Evolutionary conservation across 345 rosid species (phyloP), one percentile per base, ranked within the genome.

Genomic region (Eucalyptus sp.): DNA sequence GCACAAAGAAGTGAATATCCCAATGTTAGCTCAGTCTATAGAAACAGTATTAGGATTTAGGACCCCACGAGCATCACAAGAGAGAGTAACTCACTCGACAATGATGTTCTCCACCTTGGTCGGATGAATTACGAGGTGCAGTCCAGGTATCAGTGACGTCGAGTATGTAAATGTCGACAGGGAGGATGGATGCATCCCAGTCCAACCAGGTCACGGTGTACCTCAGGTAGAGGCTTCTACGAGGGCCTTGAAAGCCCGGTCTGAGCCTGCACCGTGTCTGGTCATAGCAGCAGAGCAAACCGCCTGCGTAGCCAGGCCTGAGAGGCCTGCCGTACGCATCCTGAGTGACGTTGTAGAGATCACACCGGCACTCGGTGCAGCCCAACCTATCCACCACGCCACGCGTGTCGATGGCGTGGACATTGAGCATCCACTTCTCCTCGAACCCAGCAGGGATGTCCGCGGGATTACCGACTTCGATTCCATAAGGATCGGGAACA

Each of bases 381-480:
- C 99, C 99, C 89, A 92, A 89, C 86, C 62, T 93, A 88, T 96
- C 97, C 80, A 91, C 95, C 27, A 91, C 99, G 17, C 98, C 99
- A 43, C 98, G 91, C 1, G 98, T 96, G 90, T 97, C 99, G 41
- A 97, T 97, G 4, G 99, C 99, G 52, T 97, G 98, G 66, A 96
- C 92, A 90, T 96, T 96, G 37, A 97, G 94, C 90, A 93, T 5
- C 99, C 99, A 96, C 89, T 88, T 89, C 90, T 96, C 96, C 89
- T 94, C 95, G 87, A 92, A 93, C 11, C 99, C 99, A 10, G 87
- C 91, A 79, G 99, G 98, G 87, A 89, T 93, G 58, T 93, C 95
- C 33, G 89, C 90, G 29, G 96, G 98, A 88, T 94, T 94, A 49
- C 94, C 97, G 49, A 97, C 84, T 89, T 96, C 98, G 58, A 97